These are phyloP conservation scores for Rhododendron henanense DNA, from an alignment of 148 eudicot species.

Conservation along the genomic window DNA sequence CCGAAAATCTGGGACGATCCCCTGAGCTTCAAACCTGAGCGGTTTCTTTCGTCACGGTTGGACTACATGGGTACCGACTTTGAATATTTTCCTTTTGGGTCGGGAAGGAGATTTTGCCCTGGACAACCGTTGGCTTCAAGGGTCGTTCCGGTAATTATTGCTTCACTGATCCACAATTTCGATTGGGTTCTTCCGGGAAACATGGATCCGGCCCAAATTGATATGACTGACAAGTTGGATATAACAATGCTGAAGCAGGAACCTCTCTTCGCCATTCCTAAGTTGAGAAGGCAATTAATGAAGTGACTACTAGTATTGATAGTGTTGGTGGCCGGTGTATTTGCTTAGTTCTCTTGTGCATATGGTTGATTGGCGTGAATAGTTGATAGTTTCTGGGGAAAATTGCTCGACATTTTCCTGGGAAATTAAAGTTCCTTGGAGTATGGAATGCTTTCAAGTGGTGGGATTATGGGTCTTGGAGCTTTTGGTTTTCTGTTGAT, in stretches of 20 bases:
- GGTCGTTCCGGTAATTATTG: background rate
- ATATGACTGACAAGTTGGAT: background rate
- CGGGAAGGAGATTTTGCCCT: conserved; percentile 13
- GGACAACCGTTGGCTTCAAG: conserved; percentile 10
- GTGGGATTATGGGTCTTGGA: no score
- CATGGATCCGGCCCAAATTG: background rate
- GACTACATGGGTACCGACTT: conserved; percentile 13
- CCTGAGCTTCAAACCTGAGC: conserved; percentile 1
- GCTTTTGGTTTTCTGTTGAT: no score
- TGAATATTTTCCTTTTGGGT: conserved; percentile 7
- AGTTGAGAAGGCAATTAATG: background rate
- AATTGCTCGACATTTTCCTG: no score
- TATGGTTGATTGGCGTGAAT: no score
- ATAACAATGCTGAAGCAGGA: background rate
- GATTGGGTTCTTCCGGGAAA: background rate
- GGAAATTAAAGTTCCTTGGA: no score
- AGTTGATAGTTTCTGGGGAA: no score
- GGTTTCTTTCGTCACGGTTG: background rate
- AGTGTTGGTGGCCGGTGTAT: no score
- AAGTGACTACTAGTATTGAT: no score
- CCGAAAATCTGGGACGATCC: conserved; percentile 9
- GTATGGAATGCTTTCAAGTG: no score
- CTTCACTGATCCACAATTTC: background rate
- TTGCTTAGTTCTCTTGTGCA: no score
- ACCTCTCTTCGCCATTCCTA: background rate